These are phyloP conservation scores for Termitomyces bulborhizus DNA, from an alignment of 768 basidiomycete genomes.

Conservation along the genomic window DNA sequence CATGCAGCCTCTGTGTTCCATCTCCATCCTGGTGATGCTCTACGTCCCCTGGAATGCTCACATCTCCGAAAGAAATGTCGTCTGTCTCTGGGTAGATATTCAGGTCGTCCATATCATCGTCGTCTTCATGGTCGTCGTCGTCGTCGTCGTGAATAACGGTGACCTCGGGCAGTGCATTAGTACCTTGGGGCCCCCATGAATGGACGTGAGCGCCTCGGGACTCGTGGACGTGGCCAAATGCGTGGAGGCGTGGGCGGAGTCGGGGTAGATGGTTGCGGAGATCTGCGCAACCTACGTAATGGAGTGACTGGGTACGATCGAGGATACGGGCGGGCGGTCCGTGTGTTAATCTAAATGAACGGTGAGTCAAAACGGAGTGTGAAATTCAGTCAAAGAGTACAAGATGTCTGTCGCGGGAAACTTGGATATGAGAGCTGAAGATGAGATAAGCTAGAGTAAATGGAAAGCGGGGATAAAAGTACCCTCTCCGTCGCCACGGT, in stretches of 20 bases:
- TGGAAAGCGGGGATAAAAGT: too few relatives aligned
- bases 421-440: neutral
- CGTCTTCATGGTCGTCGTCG: neutral
- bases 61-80: too few relatives aligned
- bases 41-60: too few relatives aligned
- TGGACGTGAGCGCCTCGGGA: constrained; percentile 42
- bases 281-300: constrained; percentile 41
- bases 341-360: too few relatives aligned
- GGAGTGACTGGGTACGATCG: constrained; percentile 20
- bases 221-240: constrained; percentile 70
- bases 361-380: too few relatives aligned
- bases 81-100: too few relatives aligned
- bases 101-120: too few relatives aligned
- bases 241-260: constrained; percentile 30
- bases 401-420: neutral
- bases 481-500: neutral
- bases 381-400: neutral
- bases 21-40: too few relatives aligned
- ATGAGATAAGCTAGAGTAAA: too few relatives aligned
- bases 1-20: too few relatives aligned
- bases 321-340: neutral
- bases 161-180: neutral
- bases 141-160: neutral
- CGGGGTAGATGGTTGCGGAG: constrained; percentile 19
- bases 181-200: constrained; percentile 21